Conservation (phyloP, 495 filamentous ascomycete genomes). For the Penicillium malachiteum region DNA sequence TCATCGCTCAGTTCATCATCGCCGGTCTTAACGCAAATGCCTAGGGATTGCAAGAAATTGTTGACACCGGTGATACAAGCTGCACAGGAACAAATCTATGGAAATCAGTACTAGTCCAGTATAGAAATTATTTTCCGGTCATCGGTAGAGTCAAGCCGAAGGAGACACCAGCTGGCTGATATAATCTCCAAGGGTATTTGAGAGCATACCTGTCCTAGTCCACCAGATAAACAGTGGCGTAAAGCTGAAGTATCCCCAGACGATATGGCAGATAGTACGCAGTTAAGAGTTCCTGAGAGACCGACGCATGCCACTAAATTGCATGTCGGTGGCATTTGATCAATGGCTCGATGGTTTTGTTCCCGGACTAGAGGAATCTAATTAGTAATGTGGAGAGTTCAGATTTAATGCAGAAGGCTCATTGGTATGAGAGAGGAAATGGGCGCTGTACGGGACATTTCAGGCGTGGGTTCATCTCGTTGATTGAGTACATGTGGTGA, state of each 20-base stretch:
- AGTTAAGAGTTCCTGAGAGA: constrained; percentile 17
- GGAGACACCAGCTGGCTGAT: neutral
- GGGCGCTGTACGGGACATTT: constrained; percentile 3
- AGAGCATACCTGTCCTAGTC: constrained; percentile 18
- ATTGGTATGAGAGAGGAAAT: neutral
- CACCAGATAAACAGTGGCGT: constrained; percentile 17
- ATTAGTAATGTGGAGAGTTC: neutral
- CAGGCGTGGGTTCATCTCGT: neutral
- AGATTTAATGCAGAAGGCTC: neutral
- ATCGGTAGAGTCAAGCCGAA: neutral
- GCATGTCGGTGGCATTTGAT: constrained; percentile 19
- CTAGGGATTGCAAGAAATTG: constrained; percentile 18
- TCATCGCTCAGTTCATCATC: neutral
- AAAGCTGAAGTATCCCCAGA: constrained; percentile 17
- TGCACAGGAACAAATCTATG: constrained; percentile 25
- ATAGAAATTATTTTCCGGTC: neutral
- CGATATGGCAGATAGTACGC: constrained; percentile 18
- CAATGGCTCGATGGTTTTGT: constrained; percentile 11
- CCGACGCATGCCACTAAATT: constrained; percentile 21
- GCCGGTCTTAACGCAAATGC: constrained; percentile 12
- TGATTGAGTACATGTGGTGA: neutral
- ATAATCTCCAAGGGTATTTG: constrained; percentile 1
- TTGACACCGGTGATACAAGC: constrained; percentile 18
- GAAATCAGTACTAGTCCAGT: neutral
- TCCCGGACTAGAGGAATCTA: constrained; percentile 8